These are phyloP conservation scores for Mitragyna speciosa DNA, from an alignment of 257 asterid species.

Conservation along the genomic window DNA sequence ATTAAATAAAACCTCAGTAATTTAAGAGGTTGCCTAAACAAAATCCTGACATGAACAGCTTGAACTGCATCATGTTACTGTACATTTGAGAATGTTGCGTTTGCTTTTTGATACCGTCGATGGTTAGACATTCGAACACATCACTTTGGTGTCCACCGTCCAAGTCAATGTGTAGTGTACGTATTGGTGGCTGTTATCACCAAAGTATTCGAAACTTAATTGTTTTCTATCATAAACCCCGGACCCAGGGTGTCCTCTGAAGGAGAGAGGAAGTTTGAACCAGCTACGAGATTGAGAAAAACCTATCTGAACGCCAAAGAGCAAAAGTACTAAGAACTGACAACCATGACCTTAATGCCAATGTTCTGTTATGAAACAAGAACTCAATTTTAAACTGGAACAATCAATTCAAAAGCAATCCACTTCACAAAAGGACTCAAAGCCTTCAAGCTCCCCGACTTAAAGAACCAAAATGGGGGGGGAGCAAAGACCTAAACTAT, in stretches of 20 bases:
- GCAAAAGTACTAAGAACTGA: neutral
- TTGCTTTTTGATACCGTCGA: too few relatives aligned
- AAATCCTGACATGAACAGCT: too few relatives aligned
- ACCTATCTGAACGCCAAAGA: neutral
- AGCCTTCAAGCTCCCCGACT: neutral
- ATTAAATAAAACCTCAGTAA: too few relatives aligned
- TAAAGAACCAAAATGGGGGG: slow-evolving; percentile 7
- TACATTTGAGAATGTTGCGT: too few relatives aligned
- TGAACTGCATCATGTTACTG: too few relatives aligned
- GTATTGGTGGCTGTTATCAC: too few relatives aligned
- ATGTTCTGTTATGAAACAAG: neutral
- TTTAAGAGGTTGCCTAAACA: too few relatives aligned
- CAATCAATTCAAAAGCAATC: neutral
- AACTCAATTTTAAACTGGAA: neutral
- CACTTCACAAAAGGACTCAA: neutral
- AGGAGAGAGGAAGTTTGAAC: neutral
- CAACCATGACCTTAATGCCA: neutral
- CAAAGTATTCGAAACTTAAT: too few relatives aligned
- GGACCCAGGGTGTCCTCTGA: neutral
- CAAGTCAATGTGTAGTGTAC: too few relatives aligned
- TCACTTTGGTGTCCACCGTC: too few relatives aligned
- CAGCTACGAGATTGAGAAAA: neutral
- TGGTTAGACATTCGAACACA: too few relatives aligned
- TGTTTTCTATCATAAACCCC: too few relatives aligned
- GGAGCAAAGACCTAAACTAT: slow-evolving; percentile 2